Conservation (phyloP, 352 stramenopile species). For the Aphanomyces euteiches region DNA sequence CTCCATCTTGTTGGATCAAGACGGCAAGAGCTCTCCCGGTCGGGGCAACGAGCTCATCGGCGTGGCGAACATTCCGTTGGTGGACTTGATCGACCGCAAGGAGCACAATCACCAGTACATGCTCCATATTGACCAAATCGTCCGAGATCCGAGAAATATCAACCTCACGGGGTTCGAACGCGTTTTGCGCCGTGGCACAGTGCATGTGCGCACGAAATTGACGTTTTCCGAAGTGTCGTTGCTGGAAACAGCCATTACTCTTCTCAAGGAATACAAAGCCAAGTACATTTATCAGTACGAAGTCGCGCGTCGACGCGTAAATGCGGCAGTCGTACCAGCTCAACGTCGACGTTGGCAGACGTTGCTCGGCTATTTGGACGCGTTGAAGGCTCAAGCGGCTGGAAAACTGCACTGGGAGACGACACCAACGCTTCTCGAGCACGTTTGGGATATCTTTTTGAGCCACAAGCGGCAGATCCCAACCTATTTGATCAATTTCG, state of each 20-base stretch:
- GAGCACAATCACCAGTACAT: constrained; percentile 59
- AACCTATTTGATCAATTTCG: constrained; percentile 11
- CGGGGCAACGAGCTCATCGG: constrained; percentile 52
- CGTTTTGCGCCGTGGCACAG: constrained; percentile 36
- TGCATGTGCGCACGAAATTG: constrained; percentile 48
- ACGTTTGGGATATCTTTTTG: constrained; percentile 72
- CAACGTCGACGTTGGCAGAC: constrained; percentile 61
- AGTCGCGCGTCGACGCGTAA: constrained; percentile 49
- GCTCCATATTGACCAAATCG: constrained; percentile 31
- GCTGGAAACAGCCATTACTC: constrained; percentile 55
- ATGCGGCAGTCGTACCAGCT: constrained; percentile 54
- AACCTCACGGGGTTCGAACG: not conserved
- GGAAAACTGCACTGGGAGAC: constrained; percentile 63
- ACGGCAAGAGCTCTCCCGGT: constrained; percentile 29
- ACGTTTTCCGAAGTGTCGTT: constrained; percentile 54
- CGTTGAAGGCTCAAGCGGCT: constrained; percentile 42
- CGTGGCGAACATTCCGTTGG: constrained; percentile 52
- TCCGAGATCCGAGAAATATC: not conserved
- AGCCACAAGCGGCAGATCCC: constrained; percentile 35
- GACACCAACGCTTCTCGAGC: constrained; percentile 55
- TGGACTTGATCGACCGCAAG: constrained; percentile 64
- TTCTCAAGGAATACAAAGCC: constrained; percentile 61
- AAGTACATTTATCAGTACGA: constrained; percentile 63
- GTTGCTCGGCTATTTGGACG: constrained; percentile 53
- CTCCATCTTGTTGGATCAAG: constrained; percentile 52